Evolutionary conservation across 2,329 filamentous ascomycete genomes (phyloP).

Genomic region (Fusarium subglutinans): DNA sequence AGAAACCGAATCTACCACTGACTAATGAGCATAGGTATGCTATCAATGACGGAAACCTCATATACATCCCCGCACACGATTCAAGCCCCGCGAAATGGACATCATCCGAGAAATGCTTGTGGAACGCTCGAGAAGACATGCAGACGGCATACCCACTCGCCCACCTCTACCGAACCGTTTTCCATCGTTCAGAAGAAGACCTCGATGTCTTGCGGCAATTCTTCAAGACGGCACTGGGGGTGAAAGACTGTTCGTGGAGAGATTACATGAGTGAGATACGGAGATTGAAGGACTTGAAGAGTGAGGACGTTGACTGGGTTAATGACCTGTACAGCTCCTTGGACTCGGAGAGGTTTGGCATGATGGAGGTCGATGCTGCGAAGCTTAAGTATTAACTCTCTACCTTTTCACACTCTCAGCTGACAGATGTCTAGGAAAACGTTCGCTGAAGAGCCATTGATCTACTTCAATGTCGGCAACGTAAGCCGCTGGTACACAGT

Average conservation of each 20-base stretch:
- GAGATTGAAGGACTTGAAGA: conserved; percentile 1
- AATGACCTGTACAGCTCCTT: conserved; percentile 15
- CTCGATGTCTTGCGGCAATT: conserved; percentile 30
- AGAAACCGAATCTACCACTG: fast-evolving
- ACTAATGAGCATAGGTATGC: conserved; percentile 1
- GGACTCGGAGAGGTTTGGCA: background rate
- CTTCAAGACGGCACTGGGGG: conserved; percentile 10
- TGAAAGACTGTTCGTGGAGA: conserved; percentile 24
- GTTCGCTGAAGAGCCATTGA: conserved; percentile 14
- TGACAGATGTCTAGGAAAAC: background rate
- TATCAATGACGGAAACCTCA: conserved; percentile 1
- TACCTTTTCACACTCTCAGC: fast-evolving
- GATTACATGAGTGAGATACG: conserved; percentile 29
- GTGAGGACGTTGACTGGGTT: conserved; percentile 30
- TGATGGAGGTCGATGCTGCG: background rate
- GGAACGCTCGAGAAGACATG: conserved; percentile 27
- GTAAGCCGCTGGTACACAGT: conserved; percentile 42
- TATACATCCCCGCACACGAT: conserved; percentile 15
- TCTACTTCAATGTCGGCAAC: conserved; percentile 12
- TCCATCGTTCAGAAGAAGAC: conserved; percentile 7
- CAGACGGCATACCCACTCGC: conserved; percentile 24
- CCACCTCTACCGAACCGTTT: conserved; percentile 19
- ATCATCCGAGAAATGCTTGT: conserved; percentile 13
- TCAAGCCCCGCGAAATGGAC: conserved; percentile 15
- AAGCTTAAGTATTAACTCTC: conserved; percentile 2